A percentile compares a stretch with the other conserved stretches of the same genome.
phyloP scores from a whole-genome alignment of 345 rosid genomes.

The Angophora floribunda region DNA sequence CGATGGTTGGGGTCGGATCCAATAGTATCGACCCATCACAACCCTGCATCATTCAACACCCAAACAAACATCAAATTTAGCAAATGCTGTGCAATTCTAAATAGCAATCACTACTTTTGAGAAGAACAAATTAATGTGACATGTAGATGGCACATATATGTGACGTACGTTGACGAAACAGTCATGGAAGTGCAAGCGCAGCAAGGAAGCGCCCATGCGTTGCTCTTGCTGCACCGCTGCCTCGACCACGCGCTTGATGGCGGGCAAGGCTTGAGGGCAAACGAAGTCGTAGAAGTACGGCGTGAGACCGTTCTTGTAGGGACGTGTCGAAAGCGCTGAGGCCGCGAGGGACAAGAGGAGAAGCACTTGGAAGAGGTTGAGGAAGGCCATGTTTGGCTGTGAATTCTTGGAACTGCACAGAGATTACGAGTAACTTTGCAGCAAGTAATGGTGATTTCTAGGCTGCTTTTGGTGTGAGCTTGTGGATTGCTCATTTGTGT shows the following conservation, averaged over 20 bases:
- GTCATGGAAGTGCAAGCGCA: constrained; percentile 56
- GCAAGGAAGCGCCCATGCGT: constrained; percentile 46
- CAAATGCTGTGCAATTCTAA: not conserved
- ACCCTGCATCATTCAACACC: constrained; percentile 21
- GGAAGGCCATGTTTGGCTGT: not conserved
- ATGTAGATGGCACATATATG: not conserved
- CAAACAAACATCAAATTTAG: not conserved
- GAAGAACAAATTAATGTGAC: not conserved
- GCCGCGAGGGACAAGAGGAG: not conserved
- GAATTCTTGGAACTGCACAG: not conserved
- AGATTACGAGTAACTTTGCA: not conserved
- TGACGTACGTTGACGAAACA: constrained; percentile 40
- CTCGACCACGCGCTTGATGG: constrained; percentile 14
- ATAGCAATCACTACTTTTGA: not conserved
- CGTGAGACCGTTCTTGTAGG: constrained; percentile 6
- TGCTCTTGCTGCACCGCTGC: constrained; percentile 25
- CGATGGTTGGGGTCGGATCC: constrained; percentile 35
- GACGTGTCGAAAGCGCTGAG: not conserved
- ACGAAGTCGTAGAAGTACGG: constrained; percentile 37
- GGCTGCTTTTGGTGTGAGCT: not conserved
- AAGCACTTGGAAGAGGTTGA: not conserved
- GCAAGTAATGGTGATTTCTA: not conserved
- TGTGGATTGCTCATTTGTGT: not conserved
- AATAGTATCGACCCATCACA: constrained; percentile 60
- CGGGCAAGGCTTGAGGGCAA: constrained; percentile 44